phyloP scores from a whole-genome alignment of 441 rosid genomes.

The Rhodomyrtus psidioides region DNA sequence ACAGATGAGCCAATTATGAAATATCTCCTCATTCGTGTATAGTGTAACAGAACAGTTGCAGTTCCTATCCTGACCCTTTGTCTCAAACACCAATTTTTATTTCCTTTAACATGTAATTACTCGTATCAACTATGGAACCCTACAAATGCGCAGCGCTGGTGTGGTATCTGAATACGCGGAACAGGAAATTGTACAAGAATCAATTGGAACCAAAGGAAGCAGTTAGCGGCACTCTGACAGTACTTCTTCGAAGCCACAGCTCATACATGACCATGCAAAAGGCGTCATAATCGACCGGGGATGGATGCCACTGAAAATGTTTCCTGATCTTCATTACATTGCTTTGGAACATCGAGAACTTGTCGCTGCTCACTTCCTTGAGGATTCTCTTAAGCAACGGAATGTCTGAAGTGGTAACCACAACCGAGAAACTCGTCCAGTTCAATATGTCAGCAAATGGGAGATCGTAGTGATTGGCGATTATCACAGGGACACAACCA shows the following conservation, averaged over 20 bases:
- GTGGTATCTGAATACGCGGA: background rate
- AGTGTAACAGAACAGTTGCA: background rate
- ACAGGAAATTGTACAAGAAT: background rate
- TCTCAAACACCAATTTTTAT: background rate
- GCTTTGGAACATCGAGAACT: constrained; percentile 18
- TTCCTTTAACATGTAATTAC: background rate
- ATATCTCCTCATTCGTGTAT: background rate
- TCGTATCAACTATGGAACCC: background rate
- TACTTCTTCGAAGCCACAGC: constrained; percentile 50
- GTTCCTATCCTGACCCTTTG: background rate
- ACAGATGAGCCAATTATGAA: background rate
- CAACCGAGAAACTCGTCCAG: constrained; percentile 51
- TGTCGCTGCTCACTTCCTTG: constrained; percentile 15
- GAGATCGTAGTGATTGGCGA: constrained; percentile 59
- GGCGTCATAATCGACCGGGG: constrained; percentile 38
- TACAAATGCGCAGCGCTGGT: background rate
- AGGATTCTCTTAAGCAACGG: constrained; percentile 47
- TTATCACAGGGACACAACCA: constrained; percentile 50
- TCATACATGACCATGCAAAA: constrained; percentile 59
- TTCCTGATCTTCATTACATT: constrained; percentile 48
- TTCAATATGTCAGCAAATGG: constrained; percentile 49
- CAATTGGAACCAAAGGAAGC: background rate
- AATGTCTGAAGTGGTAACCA: constrained; percentile 44
- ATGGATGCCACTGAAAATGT: constrained; percentile 52
- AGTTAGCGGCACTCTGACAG: constrained; percentile 15